These are phyloP conservation scores for Fraxinus quadrangulata DNA, from an alignment of 257 asterid genomes.

Conservation along the genomic window DNA sequence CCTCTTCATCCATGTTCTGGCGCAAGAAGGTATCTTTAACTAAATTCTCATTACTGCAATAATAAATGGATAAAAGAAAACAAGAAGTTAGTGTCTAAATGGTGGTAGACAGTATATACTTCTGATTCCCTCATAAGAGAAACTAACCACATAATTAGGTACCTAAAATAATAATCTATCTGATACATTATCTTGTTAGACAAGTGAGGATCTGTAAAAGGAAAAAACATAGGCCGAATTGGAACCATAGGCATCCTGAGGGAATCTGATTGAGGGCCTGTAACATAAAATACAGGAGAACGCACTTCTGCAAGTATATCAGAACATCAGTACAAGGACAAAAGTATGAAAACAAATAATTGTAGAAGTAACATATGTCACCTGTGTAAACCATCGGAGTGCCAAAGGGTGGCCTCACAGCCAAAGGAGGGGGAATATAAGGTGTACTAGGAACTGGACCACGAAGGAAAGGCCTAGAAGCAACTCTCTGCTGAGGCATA, in stretches of 20 bases:
- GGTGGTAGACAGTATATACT: background rate
- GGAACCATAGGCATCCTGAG: conserved; percentile 58
- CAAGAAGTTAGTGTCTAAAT: conserved; percentile 1
- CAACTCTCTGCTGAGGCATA: conserved; percentile 49
- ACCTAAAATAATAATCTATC: conserved; percentile 83
- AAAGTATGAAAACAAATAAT: background rate
- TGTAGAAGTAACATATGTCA: conserved; percentile 33
- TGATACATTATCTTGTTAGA: conserved; percentile 55
- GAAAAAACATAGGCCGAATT: conserved; percentile 37
- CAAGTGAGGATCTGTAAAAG: conserved; percentile 56
- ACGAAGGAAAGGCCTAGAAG: conserved; percentile 57
- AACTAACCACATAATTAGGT: background rate
- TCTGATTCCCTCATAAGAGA: background rate
- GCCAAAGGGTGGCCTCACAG: conserved; percentile 51
- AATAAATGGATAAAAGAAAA: background rate
- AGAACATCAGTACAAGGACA: conserved; percentile 22
- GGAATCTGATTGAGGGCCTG: conserved; percentile 54
- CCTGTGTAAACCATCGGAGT: conserved; percentile 62
- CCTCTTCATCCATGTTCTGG: conserved; percentile 66
- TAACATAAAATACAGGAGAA: conserved; percentile 44
- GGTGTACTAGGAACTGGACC: conserved; percentile 50
- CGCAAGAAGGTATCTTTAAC: conserved; percentile 62
- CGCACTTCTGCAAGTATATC: conserved; percentile 51
- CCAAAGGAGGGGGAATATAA: conserved; percentile 45
- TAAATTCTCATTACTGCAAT: conserved; percentile 65